These are phyloP conservation scores for Entomophthora muscae DNA, from an alignment of 371 early-diverging fungal genomes.

Conservation along the genomic window DNA sequence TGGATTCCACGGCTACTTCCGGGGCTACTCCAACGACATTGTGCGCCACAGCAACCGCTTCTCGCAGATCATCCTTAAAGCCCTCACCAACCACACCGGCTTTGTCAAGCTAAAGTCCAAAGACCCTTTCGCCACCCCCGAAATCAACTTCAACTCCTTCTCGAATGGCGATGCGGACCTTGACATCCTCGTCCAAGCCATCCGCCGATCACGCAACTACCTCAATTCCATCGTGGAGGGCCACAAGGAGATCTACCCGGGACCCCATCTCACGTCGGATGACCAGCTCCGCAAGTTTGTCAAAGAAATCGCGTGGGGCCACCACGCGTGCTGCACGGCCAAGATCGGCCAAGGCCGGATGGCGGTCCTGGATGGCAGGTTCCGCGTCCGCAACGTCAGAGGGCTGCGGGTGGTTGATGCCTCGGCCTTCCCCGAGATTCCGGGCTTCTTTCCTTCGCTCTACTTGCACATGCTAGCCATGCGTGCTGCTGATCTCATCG, in stretches of 20 bases:
- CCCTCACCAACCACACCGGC: slow-evolving; percentile 2
- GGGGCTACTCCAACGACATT: not conserved
- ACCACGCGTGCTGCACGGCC: slow-evolving; percentile 15
- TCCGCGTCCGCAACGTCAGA: slow-evolving; percentile 20
- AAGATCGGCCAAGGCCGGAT: slow-evolving; percentile 17
- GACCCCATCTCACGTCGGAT: not conserved
- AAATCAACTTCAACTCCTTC: slow-evolving; percentile 7
- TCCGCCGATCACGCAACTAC: not conserved
- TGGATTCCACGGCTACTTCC: slow-evolving; percentile 3
- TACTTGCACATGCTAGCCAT: slow-evolving; percentile 16
- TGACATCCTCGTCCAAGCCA: not conserved
- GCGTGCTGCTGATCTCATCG: slow-evolving; percentile 12
- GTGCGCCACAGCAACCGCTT: not conserved
- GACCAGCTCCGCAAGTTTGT: not conserved
- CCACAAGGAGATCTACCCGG: not conserved
- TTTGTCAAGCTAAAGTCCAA: not conserved
- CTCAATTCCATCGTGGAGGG: not conserved
- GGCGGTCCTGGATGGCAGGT: slow-evolving; percentile 21
- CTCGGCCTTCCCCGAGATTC: slow-evolving; percentile 22
- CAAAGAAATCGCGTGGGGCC: slow-evolving; percentile 11
- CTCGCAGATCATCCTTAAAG: slow-evolving; percentile 7
- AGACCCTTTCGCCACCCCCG: slow-evolving; percentile 4
- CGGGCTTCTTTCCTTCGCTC: slow-evolving; percentile 10
- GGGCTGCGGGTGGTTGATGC: slow-evolving; percentile 26
- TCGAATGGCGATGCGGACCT: not conserved